phyloP scores from a whole-genome alignment of 768 basidiomycete species.

The Mycena haematopus region DNA sequence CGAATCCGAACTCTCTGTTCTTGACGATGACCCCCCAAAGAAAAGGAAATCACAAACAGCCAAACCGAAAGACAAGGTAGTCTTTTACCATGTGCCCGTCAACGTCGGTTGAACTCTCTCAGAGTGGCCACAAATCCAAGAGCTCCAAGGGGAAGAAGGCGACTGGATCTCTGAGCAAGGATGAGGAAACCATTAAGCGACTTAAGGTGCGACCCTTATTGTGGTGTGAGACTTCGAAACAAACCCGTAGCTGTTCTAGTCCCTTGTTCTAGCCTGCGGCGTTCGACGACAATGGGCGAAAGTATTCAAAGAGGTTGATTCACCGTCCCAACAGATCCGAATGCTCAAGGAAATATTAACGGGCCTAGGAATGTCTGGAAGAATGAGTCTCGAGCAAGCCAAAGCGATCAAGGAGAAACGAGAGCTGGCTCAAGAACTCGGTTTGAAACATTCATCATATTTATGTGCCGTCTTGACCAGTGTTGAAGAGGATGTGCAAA shows the following conservation, averaged over 20 bases:
- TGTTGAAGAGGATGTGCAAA: conserved; percentile 72
- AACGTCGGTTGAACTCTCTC: conserved; percentile 27
- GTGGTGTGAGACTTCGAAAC: not conserved
- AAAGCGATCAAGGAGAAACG: conserved; percentile 73
- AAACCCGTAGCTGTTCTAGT: conserved; percentile 43
- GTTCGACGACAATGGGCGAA: conserved; percentile 80
- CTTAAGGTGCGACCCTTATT: conserved; percentile 61
- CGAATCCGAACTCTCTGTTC: conserved; percentile 66
- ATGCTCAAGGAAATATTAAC: conserved; percentile 68
- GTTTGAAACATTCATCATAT: conserved; percentile 47
- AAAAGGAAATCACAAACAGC: conserved; percentile 43
- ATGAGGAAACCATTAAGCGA: conserved; percentile 77
- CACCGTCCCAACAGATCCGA: conserved; percentile 65
- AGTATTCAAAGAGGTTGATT: conserved; percentile 66
- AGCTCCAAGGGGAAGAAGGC: conserved; percentile 41
- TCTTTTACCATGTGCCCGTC: not conserved
- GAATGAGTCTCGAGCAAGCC: conserved; percentile 82
- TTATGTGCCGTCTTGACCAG: conserved; percentile 1
- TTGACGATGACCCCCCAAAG: conserved; percentile 65
- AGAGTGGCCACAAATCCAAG: conserved; percentile 38
- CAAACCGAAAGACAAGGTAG: conserved; percentile 43
- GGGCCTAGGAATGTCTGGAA: conserved; percentile 82
- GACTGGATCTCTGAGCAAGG: conserved; percentile 48
- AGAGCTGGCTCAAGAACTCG: conserved; percentile 79
- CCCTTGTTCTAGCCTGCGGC: conserved; percentile 75